Base-by-base conservation (phyloP, 108 stramenopile genomes). In the Aurantiochytrium sp. region DNA sequence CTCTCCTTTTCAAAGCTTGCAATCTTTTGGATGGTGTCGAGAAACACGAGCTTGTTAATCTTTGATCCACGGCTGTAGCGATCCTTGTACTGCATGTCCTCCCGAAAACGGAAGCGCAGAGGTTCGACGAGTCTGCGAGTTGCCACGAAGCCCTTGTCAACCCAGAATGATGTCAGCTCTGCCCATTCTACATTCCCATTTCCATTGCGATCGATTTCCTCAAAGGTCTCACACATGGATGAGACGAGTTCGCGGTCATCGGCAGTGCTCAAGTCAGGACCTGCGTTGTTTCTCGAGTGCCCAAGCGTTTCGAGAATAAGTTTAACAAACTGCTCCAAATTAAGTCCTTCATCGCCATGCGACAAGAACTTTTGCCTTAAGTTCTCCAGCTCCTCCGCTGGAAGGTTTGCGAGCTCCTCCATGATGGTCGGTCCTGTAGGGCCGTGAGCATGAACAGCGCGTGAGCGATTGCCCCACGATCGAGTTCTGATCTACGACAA, bases 71-170 rank as follows among this genome's bases (percentile, higher is more conserved):
- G 73, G 21, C 47, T 49, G 25, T 44, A 76, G 21, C 44, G 49
- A 21, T 76, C 73, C 44, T 76, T 76, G 73, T 76, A 76, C 25
- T 76, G 73, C 73, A 76, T 76, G 49, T 76, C 73, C 25, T 76
- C 73, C 49, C 16, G 47, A 76, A 44, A 76, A 10, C 49, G 44
- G 21, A 76, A 76, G 49, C 73, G 73, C 73, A 76, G 49, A 6
- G 73, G 73, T 43, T 76, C 73, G 25, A 76, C 49, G 25, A 76
- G 25, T 19, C 73, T 76, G 44, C 73, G 44, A 6, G 73, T 76
- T 5, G 73, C 73, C 18, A 76, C 73, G 44, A 76, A 76, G 44
- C 73, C 73, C 47, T 44, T 51, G 23, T 44, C 73, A 5, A 76
- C 73, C 47, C 73, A 76, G 25, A 49, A 76, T 8, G 47, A 44